Percentiles rank a stretch among this genome's conserved stretches.
Evolutionary conservation across 192 early-diverging fungal genomes (phyloP).

Genomic region (Obelidium mucronatum): DNA sequence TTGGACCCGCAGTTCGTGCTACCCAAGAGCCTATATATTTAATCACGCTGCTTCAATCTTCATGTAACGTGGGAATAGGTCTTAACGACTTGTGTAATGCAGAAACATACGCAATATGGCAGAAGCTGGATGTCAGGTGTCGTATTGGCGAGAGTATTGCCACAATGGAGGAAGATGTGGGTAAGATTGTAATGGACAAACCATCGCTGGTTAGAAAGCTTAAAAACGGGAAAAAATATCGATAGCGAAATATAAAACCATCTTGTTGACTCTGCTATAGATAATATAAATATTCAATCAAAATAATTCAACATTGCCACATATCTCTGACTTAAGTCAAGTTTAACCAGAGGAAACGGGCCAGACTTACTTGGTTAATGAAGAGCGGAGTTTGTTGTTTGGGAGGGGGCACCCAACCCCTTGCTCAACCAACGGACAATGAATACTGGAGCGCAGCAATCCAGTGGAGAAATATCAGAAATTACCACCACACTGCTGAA

Average conservation of each 20-base stretch:
- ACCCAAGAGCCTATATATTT: slow-evolving; percentile 23
- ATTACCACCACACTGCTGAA: too few relatives aligned
- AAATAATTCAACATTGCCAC: too few relatives aligned
- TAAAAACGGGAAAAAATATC: slow-evolving; percentile 11
- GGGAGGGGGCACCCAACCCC: too few relatives aligned
- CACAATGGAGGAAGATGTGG: slow-evolving; percentile 12
- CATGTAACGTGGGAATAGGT: not conserved
- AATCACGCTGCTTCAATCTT: slow-evolving; percentile 15
- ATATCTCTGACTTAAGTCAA: too few relatives aligned
- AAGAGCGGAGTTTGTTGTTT: too few relatives aligned
- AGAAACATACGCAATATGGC: slow-evolving; percentile 29
- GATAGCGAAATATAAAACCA: too few relatives aligned
- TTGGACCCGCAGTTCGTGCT: slow-evolving; percentile 25
- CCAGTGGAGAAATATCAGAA: too few relatives aligned
- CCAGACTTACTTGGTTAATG: too few relatives aligned
- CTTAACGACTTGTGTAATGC: slow-evolving; percentile 25
- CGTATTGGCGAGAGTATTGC: slow-evolving; percentile 19
- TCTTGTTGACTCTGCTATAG: not conserved
- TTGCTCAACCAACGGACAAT: too few relatives aligned
- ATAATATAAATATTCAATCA: too few relatives aligned
- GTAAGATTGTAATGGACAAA: slow-evolving; percentile 23
- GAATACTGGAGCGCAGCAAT: too few relatives aligned
- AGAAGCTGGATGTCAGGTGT: slow-evolving; percentile 8
- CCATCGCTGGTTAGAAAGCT: slow-evolving; percentile 1
- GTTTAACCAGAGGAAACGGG: too few relatives aligned